Base-by-base conservation (phyloP, 495 filamentous ascomycete species). In the Hypoxylon fuscum region DNA sequence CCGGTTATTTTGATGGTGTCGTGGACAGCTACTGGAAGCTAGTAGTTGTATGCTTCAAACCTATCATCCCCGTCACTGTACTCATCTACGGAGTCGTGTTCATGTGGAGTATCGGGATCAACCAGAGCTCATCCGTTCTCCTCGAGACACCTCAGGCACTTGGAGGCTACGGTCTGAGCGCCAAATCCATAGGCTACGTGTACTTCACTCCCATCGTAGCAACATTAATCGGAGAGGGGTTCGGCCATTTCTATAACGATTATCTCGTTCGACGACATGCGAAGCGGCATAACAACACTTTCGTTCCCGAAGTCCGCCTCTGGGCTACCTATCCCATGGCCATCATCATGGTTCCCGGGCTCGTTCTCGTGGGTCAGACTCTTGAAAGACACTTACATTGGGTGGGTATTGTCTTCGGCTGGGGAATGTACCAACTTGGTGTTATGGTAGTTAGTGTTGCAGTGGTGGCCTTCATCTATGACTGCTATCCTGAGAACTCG, bases 261-360 rank as follows among this genome's bases (percentile, higher is more conserved):
- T 31, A 31, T 31, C 27, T 31, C 27, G 5, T 31, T 10, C 27
- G 27, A 10, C 27, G 27, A 10, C 27, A 31, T 10, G 77, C 82
- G 1, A 79, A 76, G 56, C 70, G 63, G 42, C 84, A 85, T 60
- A 70, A 70, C 12, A 74, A 74, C 25, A 59, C 81, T 4, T 69
- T 82, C 5, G 70, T 79, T 15, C 71, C 86, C 0, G 86, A 88
- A 72, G 85, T 85, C 82, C 70, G 86, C 22, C 62, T 88, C 22
- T 87, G 83, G 86, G 55, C 87, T 37, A 76, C 75, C 7, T 87
- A 86, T 68, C 83, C 83, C 12, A 82, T 83, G n/a, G 72, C 75
- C n/a, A 1, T 77, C 14, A 23, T 84, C 12, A 84, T 79, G 0
- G 75, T 78, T 35, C 53, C 72, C 15, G 73, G 76, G 5, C 62